These are phyloP conservation scores for Saccharomycopsis selenospora DNA, from an alignment of 805 yeast species.

Conservation along the genomic window DNA sequence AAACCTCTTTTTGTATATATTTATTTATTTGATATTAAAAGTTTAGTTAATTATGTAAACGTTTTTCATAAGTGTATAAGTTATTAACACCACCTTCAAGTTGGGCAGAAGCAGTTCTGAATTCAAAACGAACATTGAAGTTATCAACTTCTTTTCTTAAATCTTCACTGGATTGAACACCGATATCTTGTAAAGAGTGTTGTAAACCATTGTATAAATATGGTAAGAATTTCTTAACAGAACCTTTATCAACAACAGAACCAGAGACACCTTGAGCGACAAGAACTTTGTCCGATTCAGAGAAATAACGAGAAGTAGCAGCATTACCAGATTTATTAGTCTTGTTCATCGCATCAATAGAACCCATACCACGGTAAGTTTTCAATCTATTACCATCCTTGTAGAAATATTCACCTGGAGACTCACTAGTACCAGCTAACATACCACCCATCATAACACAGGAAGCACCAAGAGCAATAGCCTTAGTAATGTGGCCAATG, in stretches of 20 bases:
- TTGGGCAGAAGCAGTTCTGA: constrained; percentile 98
- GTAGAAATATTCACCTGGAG: constrained; percentile 97
- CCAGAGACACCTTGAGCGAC: constrained; percentile 99
- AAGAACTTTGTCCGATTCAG: constrained; percentile 89
- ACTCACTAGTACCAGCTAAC: constrained; percentile 96
- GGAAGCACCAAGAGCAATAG: constrained; percentile 93
- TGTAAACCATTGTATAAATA: constrained; percentile 92
- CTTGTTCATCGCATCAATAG: constrained; percentile 95
- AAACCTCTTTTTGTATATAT: no score
- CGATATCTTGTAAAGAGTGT: constrained; percentile 98
- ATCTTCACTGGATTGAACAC: constrained; percentile 58
- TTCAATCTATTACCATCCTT: constrained; percentile 97
- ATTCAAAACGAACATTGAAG: constrained; percentile 85
- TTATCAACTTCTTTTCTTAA: constrained; percentile 56
- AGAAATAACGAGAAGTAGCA: constrained; percentile 95
- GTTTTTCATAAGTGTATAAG: constrained; percentile 94
- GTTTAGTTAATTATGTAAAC: constrained; percentile 87
- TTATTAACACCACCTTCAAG: constrained; percentile 98
- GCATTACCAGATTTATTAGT: constrained; percentile 89
- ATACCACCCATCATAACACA: constrained; percentile 99
- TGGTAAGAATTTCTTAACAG: constrained; percentile 87
- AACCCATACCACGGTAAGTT: constrained; percentile 99
- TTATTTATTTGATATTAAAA: no score
- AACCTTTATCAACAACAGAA: constrained; percentile 93
- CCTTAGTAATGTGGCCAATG: constrained; percentile 97